Percentiles rank a stretch among this genome's conserved stretches.
Evolutionary conservation across 2,329 filamentous ascomycete species (phyloP).

Genomic region (Pseudogymnoascus sp.): DNA sequence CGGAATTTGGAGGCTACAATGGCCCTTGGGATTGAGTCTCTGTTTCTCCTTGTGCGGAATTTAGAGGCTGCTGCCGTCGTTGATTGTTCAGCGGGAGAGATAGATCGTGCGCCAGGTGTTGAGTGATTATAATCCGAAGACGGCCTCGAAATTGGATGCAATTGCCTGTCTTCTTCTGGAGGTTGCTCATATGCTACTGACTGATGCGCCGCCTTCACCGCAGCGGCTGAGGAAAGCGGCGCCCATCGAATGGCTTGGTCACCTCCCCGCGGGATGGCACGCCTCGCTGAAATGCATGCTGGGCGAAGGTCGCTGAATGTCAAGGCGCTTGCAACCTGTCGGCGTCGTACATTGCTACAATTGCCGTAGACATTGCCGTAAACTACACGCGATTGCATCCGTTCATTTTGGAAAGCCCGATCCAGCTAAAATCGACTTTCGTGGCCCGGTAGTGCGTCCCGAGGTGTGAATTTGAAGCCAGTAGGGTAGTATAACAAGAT

Average conservation of each 20-base stretch:
- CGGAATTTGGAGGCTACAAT: neutral
- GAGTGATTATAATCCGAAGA: neutral
- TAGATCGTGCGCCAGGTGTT: neutral
- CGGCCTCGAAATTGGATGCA: neutral
- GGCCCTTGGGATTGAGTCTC: neutral
- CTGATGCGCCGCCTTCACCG: neutral
- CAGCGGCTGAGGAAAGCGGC: neutral
- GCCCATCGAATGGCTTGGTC: neutral
- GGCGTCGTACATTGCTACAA: constrained; percentile 3
- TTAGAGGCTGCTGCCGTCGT: neutral
- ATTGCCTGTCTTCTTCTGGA: neutral
- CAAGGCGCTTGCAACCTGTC: neutral
- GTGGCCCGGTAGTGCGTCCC: neutral
- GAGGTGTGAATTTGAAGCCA: neutral
- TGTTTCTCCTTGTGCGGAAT: neutral
- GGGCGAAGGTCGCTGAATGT: neutral
- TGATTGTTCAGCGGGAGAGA: neutral
- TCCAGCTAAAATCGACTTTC: neutral
- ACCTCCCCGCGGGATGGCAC: neutral
- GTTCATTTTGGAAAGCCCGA: constrained; percentile 23
- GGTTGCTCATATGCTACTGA: neutral
- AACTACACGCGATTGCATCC: constrained; percentile 27
- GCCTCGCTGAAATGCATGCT: neutral
- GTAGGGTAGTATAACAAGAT: neutral
- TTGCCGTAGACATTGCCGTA: constrained; percentile 16